Conservation (phyloP, 805 yeast genomes). For the Starmerella khaoyaiensis region DNA sequence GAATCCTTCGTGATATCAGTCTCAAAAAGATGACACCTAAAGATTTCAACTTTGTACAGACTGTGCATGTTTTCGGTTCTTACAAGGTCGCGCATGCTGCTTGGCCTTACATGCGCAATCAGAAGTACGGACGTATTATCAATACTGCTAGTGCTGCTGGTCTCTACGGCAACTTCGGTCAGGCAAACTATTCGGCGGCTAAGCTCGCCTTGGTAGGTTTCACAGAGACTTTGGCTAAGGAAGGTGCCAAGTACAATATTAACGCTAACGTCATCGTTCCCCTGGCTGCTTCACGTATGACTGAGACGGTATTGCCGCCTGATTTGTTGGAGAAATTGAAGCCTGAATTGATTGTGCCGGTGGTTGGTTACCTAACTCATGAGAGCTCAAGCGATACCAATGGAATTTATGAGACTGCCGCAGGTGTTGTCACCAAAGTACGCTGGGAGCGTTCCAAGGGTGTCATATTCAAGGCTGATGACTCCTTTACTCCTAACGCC, state of each 20-base stretch:
- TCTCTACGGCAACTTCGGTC: conserved; percentile 92
- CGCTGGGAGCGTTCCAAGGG: conserved; percentile 94
- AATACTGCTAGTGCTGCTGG: conserved; percentile 98
- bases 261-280: conserved; percentile 83
- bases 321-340: conserved; percentile 65
- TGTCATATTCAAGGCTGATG: conserved; percentile 65
- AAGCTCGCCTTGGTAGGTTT: conserved; percentile 82
- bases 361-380: conserved; percentile 69
- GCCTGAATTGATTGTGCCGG: conserved; percentile 86
- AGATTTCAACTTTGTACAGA: conserved; percentile 66
- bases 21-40: conserved; percentile 74
- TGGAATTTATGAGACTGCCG: conserved; percentile 82
- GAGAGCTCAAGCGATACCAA: conserved; percentile 51
- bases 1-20: conserved; percentile 77
- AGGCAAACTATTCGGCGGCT: conserved; percentile 89
- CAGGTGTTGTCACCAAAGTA: conserved; percentile 81
- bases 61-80: conserved; percentile 85
- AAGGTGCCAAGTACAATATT: conserved; percentile 77
- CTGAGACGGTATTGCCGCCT: conserved; percentile 78
- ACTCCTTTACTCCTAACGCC: conserved; percentile 70
- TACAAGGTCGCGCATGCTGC: conserved; percentile 76
- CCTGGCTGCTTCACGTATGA: conserved; percentile 91
- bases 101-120: conserved; percentile 79
- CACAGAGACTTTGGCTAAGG: conserved; percentile 89
- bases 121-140: conserved; percentile 74